Percentiles rank a stretch among this genome's conserved stretches.
Evolutionary conservation across 768 basidiomycete genomes (phyloP).

Genomic region (Amanita rubescens): DNA sequence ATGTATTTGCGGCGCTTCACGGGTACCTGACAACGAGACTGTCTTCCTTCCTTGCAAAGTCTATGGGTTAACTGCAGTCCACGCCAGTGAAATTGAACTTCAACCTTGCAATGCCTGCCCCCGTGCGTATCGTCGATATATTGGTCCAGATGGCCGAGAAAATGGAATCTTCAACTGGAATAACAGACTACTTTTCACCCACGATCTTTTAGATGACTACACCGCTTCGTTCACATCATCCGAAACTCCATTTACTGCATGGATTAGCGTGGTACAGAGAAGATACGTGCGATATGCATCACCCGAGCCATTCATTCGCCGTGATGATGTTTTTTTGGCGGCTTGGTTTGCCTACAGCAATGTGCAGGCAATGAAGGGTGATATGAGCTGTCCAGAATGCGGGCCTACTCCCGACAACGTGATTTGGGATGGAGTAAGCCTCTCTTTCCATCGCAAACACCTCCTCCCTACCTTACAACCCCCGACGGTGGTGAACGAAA

Average conservation of each 20-base stretch:
- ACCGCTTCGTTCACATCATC: constrained; percentile 24
- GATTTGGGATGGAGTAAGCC: constrained; percentile 27
- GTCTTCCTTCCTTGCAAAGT: neutral
- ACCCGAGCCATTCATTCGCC: constrained; percentile 15
- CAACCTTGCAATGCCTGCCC: neutral
- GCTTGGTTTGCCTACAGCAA: constrained; percentile 27
- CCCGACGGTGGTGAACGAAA: neutral
- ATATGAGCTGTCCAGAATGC: constrained; percentile 22
- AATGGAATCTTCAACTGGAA: constrained; percentile 29
- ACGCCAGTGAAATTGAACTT: neutral
- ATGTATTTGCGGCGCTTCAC: no score
- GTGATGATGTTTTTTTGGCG: constrained; percentile 20
- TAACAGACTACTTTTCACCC: constrained; percentile 22
- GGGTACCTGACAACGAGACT: neutral
- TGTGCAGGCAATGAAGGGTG: constrained; percentile 16
- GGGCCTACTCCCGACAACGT: constrained; percentile 20
- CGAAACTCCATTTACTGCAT: constrained; percentile 28
- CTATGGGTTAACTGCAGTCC: neutral
- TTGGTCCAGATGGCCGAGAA: constrained; percentile 23
- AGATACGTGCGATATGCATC: constrained; percentile 14
- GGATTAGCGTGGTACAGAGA: constrained; percentile 14
- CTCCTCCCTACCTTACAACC: constrained; percentile 17
- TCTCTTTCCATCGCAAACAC: constrained; percentile 23
- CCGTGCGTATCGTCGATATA: constrained; percentile 5
- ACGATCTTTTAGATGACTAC: constrained; percentile 28